These are phyloP conservation scores for Hyparrhenia diplandra DNA, from an alignment of 176 grass and related monocot species.

Conservation along the genomic window DNA sequence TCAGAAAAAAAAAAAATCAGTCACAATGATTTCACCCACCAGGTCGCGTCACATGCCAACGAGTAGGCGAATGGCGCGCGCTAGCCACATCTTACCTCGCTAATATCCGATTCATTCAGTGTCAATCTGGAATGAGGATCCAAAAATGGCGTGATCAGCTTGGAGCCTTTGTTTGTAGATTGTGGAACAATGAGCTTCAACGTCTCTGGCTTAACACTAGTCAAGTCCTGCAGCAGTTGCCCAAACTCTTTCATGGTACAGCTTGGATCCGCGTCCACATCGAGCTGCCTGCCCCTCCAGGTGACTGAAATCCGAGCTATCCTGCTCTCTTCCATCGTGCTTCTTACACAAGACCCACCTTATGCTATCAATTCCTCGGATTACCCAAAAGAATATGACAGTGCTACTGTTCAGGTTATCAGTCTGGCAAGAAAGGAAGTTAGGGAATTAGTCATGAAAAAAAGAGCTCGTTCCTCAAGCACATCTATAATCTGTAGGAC, in stretches of 20 bases:
- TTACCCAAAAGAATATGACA: background rate
- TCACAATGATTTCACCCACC: background rate
- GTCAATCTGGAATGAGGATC: conserved; percentile 49
- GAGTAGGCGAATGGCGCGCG: background rate
- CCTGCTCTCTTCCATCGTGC: conserved; percentile 47
- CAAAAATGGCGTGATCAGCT: conserved; percentile 64
- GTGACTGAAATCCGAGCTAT: conserved; percentile 56
- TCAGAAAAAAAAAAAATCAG: background rate
- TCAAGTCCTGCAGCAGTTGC: conserved; percentile 70
- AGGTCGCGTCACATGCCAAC: background rate
- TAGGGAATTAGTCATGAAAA: conserved; percentile 4
- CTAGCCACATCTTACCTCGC: conserved; percentile 41
- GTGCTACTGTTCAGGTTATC: background rate
- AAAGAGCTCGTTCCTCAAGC: background rate
- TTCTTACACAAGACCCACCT: background rate
- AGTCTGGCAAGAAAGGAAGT: background rate
- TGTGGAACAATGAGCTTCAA: conserved; percentile 83
- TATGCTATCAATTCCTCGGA: conserved; percentile 9
- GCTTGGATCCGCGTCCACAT: conserved; percentile 58
- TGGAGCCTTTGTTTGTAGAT: conserved; percentile 69
- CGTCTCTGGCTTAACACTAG: conserved; percentile 83
- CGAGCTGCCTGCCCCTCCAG: conserved; percentile 77
- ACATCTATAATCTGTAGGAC: background rate
- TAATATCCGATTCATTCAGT: conserved; percentile 66
- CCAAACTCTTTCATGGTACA: conserved; percentile 82